Evolutionary conservation across 805 yeast genomes (phyloP).

Genomic region (Schwanniomyces pseudopolymorphus): DNA sequence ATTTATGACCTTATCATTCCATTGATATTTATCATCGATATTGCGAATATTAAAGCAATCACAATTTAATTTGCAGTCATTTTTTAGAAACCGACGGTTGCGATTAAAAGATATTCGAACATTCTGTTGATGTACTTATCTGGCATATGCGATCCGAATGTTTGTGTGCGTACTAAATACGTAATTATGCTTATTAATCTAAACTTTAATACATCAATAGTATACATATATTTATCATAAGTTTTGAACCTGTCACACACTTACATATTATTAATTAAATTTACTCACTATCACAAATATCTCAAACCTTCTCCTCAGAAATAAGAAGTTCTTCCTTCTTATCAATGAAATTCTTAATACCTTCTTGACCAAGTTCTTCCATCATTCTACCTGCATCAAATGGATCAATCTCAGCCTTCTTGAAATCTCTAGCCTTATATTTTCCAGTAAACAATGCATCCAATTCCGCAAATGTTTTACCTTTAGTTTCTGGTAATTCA

Average conservation of each 20-base stretch:
- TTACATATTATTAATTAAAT: too few species aligned
- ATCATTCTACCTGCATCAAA: constrained; percentile 30
- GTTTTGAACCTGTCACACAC: too few species aligned
- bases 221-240: too few species aligned
- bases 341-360: constrained; percentile 21
- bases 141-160: too few species aligned
- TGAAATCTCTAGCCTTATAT: constrained; percentile 17
- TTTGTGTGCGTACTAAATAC: too few species aligned
- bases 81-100: neutral
- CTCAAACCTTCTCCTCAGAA: neutral
- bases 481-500: constrained; percentile 38
- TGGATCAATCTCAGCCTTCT: constrained; percentile 30
- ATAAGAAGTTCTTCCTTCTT: neutral
- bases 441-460: constrained; percentile 32
- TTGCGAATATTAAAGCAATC: too few species aligned
- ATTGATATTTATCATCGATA: too few species aligned
- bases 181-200: too few species aligned
- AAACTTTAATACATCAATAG: too few species aligned
- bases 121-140: too few species aligned
- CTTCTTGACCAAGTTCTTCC: constrained; percentile 27
- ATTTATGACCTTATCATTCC: too few species aligned
- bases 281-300: too few species aligned
- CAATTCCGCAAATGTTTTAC: constrained; percentile 36
- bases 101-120: neutral
- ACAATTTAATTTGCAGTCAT: constrained; percentile 1